Evolutionary conservation across 495 filamentous ascomycete genomes (phyloP), one percentile per base, ranked within the genome.

Genomic region (Penicillium robsamsonii): DNA sequence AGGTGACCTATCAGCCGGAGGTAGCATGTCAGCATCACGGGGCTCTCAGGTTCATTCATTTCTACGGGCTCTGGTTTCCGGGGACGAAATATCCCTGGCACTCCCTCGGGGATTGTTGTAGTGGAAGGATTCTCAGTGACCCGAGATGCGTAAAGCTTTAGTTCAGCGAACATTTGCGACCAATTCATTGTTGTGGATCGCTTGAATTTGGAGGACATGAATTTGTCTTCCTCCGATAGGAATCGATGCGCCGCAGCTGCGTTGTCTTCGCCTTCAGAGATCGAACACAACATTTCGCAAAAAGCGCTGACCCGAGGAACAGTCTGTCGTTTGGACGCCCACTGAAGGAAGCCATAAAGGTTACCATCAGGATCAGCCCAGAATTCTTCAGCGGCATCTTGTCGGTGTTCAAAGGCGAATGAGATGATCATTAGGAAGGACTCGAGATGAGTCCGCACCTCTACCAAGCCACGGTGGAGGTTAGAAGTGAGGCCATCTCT

Each of bases 251-350:
- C 91, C 20, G 87, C 76, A 37, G 84, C 83, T 11, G 92, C 92
- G 60, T 87, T 90, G 48, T 88, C 82, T 50, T 89, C 84, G 33
- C 89, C 89, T 35, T 85, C 80, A 0, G 95, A 89, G 47, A 99
- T 82, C 2, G 91, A 84, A 62, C 89, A 86, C 10, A 99, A 78
- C 85, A 97, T 88, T 69, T 97, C 96, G 69, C 92, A 97, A 62
- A 97, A 97, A 15, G 92, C 92, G 63, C 90, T 92, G 50, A 91
- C 91, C 30, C 95, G 84, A 17, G 94, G 94, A 6, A 95, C 96
- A 8, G 94, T 94, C 59, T 93, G 91, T 59, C 92, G 81, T 58
- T 86, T 86, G 2, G 95, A 96, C 25, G 93, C 90, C 95, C 95
- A 99, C 53, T 92, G 87, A 57, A 99, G 77, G 65, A 99, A 99